phyloP scores from a whole-genome alignment of 805 yeast genomes.

The Kuraishia hungarica region DNA sequence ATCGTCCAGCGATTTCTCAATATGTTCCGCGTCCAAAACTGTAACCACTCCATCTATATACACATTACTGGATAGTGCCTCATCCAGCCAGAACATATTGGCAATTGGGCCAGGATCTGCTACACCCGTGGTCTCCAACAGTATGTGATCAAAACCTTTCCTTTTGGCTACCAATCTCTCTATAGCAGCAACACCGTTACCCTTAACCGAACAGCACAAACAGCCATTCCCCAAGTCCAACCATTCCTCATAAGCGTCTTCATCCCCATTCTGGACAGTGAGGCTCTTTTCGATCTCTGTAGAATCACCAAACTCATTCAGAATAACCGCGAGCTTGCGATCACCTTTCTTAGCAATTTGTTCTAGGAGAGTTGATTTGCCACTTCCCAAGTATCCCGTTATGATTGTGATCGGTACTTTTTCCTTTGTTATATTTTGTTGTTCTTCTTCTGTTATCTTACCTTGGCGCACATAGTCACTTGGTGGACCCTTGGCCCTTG shows the following conservation, averaged over 20 bases:
- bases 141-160: constrained; percentile 72
- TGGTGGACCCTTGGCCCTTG: not conserved
- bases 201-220: constrained; percentile 92
- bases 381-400: constrained; percentile 93
- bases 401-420: constrained; percentile 88
- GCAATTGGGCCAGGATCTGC: constrained; percentile 99
- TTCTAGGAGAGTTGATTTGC: constrained; percentile 81
- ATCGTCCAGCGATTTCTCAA: constrained; percentile 59
- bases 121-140: constrained; percentile 89
- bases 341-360: constrained; percentile 63
- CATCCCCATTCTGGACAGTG: constrained; percentile 49
- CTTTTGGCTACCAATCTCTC: constrained; percentile 73
- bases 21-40: constrained; percentile 71
- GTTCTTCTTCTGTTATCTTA: constrained; percentile 10
- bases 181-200: constrained; percentile 89
- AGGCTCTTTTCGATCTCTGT: constrained; percentile 83
- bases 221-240: constrained; percentile 95
- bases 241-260: constrained; percentile 78
- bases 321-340: constrained; percentile 75
- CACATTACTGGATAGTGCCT: constrained; percentile 74
- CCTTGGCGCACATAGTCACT: constrained; percentile 6
- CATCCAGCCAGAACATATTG: constrained; percentile 95
- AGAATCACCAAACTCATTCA: constrained; percentile 90
- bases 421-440: constrained; percentile 9
- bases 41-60: constrained; percentile 89